Conservation (phyloP, 352 stramenopile species). For the Pythium brachiatum region DNA sequence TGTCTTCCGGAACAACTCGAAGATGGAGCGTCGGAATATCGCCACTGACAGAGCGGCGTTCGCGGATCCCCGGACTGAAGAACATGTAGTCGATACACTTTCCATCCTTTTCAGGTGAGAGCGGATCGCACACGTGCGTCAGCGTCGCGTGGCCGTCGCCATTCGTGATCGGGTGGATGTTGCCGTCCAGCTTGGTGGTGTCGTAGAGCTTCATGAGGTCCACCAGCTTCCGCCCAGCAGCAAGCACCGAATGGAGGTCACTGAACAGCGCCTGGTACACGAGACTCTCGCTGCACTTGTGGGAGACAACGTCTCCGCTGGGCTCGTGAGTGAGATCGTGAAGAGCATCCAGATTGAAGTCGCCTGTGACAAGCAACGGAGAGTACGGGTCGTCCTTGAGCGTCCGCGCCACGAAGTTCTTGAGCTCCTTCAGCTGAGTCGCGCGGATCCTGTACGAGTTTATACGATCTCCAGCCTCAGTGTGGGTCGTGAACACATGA, state of each 20-base stretch:
- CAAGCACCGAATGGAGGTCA: constrained; percentile 44
- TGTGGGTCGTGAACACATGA: constrained; percentile 87
- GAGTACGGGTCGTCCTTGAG: constrained; percentile 48
- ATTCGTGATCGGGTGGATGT: constrained; percentile 76
- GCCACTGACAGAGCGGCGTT: constrained; percentile 20
- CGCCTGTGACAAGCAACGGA: constrained; percentile 67
- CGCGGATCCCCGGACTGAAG: constrained; percentile 45
- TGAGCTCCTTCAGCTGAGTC: constrained; percentile 60
- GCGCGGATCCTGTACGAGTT: constrained; percentile 54
- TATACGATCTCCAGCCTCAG: constrained; percentile 57
- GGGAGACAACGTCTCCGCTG: constrained; percentile 25
- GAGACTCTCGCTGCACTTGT: constrained; percentile 52
- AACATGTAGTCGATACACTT: constrained; percentile 90
- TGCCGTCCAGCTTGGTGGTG: constrained; percentile 40
- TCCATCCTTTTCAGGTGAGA: constrained; percentile 51
- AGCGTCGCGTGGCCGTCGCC: constrained; percentile 72
- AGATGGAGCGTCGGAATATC: constrained; percentile 43
- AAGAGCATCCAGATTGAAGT: constrained; percentile 82
- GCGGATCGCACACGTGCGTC: constrained; percentile 42
- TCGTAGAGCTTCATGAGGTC: constrained; percentile 76
- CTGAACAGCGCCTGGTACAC: constrained; percentile 58
- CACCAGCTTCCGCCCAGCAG: constrained; percentile 33
- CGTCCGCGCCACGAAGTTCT: constrained; percentile 48
- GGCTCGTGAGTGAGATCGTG: constrained; percentile 53
- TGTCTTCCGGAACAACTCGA: constrained; percentile 38